Conservation (phyloP, 192 early-diverging fungal genomes). For the Pilobolus umbonatus region DNA sequence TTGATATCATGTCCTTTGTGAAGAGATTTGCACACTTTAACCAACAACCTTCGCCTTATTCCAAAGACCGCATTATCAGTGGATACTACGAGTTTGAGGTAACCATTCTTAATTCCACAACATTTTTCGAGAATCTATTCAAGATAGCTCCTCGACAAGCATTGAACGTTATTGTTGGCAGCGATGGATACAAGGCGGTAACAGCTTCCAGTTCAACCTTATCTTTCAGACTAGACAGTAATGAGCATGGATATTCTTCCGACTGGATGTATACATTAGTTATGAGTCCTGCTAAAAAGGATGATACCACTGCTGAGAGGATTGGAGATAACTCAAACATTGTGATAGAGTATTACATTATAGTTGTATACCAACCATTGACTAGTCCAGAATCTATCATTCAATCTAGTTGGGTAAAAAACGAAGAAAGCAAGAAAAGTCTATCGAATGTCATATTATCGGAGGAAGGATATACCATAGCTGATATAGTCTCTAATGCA, state of each 20-base stretch:
- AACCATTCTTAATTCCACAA: background rate
- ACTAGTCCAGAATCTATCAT: background rate
- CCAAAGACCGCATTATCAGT: constrained; percentile 44
- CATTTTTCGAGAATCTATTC: constrained; percentile 14
- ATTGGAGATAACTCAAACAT: no score
- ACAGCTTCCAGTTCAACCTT: constrained; percentile 11
- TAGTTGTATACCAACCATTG: constrained; percentile 7
- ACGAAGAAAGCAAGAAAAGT: background rate
- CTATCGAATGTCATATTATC: background rate
- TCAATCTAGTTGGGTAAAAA: constrained; percentile 1
- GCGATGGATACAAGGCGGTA: constrained; percentile 2
- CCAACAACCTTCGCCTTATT: constrained; percentile 37
- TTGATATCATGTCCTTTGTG: constrained; percentile 42
- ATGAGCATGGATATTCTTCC: background rate
- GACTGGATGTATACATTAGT: constrained; percentile 16
- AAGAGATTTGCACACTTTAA: constrained; percentile 39
- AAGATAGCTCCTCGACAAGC: constrained; percentile 18
- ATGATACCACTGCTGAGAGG: background rate
- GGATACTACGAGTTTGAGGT: constrained; percentile 33
- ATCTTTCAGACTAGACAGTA: constrained; percentile 5
- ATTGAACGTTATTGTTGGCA: background rate
- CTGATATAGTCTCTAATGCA: constrained; percentile 9
- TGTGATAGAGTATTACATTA: constrained; percentile 14
- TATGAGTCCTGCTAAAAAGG: constrained; percentile 3
- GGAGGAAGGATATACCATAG: constrained; percentile 5